Percentiles rank a stretch among this genome's conserved stretches.
Evolutionary conservation across 2,329 filamentous ascomycete species (phyloP).

Genomic region (Aspergillus brunneoviolaceus): DNA sequence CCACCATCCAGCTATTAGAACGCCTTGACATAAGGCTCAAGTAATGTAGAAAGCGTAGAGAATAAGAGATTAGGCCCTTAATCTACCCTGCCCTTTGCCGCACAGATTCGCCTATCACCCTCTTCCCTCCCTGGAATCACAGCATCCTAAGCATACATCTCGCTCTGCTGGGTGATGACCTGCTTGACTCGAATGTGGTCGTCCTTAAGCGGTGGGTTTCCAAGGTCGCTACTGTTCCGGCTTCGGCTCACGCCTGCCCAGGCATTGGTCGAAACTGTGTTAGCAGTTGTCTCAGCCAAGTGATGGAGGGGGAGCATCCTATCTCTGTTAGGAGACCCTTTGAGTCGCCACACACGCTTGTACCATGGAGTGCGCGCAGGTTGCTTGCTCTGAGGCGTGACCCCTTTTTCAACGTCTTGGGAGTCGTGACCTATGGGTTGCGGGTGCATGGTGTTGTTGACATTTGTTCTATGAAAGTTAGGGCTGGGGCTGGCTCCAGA

Average conservation of each 20-base stretch:
- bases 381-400: neutral
- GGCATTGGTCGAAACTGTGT: constrained; percentile 32
- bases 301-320: constrained; percentile 16
- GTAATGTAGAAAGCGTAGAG: neutral
- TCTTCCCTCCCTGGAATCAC: neutral
- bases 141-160: constrained; percentile 22
- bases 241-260: constrained; percentile 31
- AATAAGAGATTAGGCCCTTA: neutral
- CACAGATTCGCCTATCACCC: neutral
- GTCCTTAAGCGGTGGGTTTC: constrained; percentile 7
- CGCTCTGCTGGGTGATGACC: constrained; percentile 35
- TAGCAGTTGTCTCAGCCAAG: constrained; percentile 19
- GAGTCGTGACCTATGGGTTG: constrained; percentile 1
- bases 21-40: neutral
- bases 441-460: constrained; percentile 7
- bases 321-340: constrained; percentile 8
- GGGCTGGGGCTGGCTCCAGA: neutral
- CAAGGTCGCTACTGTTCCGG: constrained; percentile 26
- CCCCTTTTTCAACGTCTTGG: constrained; percentile 26
- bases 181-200: constrained; percentile 35
- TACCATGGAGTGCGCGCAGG: constrained; percentile 12
- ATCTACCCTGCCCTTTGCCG: neutral
- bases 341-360: constrained; percentile 13
- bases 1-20: neutral
- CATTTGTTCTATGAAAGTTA: constrained; percentile 7